phyloP scores from a whole-genome alignment of 2,329 filamentous ascomycete genomes.

The Ceratocystis cubensis region DNA sequence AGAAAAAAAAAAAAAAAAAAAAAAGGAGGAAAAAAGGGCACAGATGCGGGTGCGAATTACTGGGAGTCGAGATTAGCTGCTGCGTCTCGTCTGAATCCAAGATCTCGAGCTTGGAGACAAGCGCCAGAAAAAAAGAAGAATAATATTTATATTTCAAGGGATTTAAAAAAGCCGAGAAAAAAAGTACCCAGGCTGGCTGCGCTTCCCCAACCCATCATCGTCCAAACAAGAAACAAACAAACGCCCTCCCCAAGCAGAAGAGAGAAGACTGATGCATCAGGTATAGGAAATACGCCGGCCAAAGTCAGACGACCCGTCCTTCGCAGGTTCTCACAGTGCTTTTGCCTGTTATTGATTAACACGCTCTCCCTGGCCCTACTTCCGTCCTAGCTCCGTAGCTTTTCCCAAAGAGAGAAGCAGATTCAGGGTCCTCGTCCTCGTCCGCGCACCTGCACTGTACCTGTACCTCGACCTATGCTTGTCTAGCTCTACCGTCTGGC shows the following conservation, averaged over 20 bases:
- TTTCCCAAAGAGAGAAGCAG: no score
- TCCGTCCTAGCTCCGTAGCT: no score
- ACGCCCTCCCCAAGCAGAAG: no score
- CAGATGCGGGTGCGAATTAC: background rate
- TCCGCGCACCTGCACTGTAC: no score
- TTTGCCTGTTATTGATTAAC: no score
- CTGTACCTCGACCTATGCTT: no score
- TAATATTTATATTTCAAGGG: background rate
- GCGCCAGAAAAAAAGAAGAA: background rate
- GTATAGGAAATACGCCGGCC: background rate
- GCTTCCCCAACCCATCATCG: background rate
- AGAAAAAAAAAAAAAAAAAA: background rate
- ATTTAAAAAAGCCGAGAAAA: background rate
- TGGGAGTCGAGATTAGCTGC: background rate
- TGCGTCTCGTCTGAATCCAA: background rate
- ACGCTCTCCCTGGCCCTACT: no score
- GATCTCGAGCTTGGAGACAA: background rate
- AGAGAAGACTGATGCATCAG: background rate
- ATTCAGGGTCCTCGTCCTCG: no score
- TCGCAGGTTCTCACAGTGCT: background rate
- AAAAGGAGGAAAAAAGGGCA: background rate
- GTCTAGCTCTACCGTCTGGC: no score
- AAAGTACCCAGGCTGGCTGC: background rate
- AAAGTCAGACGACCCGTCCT: background rate
- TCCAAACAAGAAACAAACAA: constrained; percentile 4